Evolutionary conservation across 1,284 basidiomycete species (phyloP).

Genomic region (Cryptococcus deneoformans): DNA sequence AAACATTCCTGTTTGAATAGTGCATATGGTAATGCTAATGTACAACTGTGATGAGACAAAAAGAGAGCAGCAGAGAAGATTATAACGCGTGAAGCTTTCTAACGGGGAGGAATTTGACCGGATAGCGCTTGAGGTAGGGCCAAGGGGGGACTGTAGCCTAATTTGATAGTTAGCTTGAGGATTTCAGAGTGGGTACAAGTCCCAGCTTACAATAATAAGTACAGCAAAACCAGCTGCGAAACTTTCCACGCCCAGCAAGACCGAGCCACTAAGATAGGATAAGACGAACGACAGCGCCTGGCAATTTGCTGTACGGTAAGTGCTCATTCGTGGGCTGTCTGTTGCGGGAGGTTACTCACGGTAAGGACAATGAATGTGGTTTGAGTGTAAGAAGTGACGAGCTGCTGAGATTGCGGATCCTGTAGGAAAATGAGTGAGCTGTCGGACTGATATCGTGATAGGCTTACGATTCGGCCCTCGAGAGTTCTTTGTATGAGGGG

Average conservation of each 20-base stretch:
- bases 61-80: neutral
- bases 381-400: conserved; percentile 31
- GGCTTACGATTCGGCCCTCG: conserved; percentile 34
- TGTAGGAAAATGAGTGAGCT: conserved; percentile 4
- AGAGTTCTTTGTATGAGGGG: conserved; percentile 19
- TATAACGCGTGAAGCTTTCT: conserved; percentile 17
- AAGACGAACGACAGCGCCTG: conserved; percentile 33
- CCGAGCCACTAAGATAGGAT: conserved; percentile 30
- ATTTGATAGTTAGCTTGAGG: too few relatives aligned
- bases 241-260: conserved; percentile 35
- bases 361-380: conserved; percentile 34
- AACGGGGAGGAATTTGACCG: conserved; percentile 36
- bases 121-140: conserved; percentile 37
- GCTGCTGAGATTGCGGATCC: conserved; percentile 40
- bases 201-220: conserved; percentile 27
- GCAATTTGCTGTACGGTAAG: neutral
- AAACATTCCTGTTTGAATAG: too few relatives aligned
- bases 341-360: conserved; percentile 19
- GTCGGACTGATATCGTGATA: neutral
- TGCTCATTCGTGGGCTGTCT: neutral
- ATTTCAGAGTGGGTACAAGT: too few relatives aligned
- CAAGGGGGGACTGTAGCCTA: conserved; percentile 38
- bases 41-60: too few relatives aligned
- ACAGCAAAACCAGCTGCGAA: conserved; percentile 32
- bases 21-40: too few relatives aligned